Evolutionary conservation across 495 filamentous ascomycete species (phyloP), one percentile per base, ranked within the genome.

Genomic region (Jackrogersella multiformis): DNA sequence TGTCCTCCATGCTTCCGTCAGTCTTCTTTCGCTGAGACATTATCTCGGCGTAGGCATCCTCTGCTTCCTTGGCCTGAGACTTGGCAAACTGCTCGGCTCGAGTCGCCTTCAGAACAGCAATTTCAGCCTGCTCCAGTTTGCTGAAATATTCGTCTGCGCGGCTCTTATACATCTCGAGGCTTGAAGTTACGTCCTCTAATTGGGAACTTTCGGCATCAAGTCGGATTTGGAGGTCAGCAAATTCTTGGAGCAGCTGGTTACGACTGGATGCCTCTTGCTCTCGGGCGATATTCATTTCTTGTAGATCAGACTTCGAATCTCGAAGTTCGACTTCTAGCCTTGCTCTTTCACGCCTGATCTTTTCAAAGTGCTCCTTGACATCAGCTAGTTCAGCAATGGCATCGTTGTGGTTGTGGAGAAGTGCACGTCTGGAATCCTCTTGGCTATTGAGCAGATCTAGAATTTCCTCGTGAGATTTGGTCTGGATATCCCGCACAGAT

Each of bases 101-200:
- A 49, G 86, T 88, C 42, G 95, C 94, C 77, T 97, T 97, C 61
- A 99, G 85, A 18, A 98, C 92, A 7, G 93, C 88, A 65, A 98
- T 94, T 74, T 99, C 95, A 13, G 95, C 95, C 74, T 97, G 94
- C 74, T 99, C 95, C 15, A 99, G 89, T 78, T 97, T 97, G 82
- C 86, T 92, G 80, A 97, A 99, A 71, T 99, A 99, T 74, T 99
- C 95, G 73, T 98, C 93, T 0, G 94, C 90, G 24, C 95, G 89
- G 42, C 86, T 87, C 85, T 97, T 98, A 84, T 98, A 99, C 23
- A 97, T 79, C 61, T 85, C 89, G 12, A 97, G 82, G 72, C 89
- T 96, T 10, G 93, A 90, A 13, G 86, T 86, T 15, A 97, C 86
- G 72, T 99, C 95, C 15, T 88, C 88, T 34, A 91, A 85, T 77